These are phyloP conservation scores for Balakata baccata DNA, from an alignment of 345 rosid species.

Conservation along the genomic window DNA sequence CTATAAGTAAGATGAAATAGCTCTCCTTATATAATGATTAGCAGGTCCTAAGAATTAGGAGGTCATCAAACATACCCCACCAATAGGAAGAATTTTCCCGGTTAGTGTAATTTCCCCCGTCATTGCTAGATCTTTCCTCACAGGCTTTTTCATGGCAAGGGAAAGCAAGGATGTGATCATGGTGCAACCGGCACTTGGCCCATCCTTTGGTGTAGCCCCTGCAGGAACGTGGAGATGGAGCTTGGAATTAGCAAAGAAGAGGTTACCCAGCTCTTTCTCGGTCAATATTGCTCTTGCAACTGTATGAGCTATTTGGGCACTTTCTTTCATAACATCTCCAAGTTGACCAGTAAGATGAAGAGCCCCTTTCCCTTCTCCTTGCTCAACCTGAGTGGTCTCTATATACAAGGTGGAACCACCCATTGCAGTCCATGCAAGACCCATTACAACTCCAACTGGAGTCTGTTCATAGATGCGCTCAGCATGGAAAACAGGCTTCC, in stretches of 20 bases:
- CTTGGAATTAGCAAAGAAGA: constrained; percentile 76
- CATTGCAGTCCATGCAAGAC: constrained; percentile 99
- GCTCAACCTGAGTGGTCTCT: constrained; percentile 80
- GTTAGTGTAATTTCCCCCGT: constrained; percentile 93
- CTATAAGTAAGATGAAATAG: not conserved
- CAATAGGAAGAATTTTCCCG: constrained; percentile 92
- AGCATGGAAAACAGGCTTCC: constrained; percentile 93
- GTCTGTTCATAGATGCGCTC: constrained; percentile 86
- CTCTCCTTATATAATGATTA: not conserved
- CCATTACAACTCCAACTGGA: constrained; percentile 97
- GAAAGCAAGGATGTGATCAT: constrained; percentile 98
- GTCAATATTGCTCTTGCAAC: constrained; percentile 71
- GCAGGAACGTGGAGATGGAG: constrained; percentile 99
- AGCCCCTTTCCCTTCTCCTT: constrained; percentile 88
- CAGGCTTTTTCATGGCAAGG: constrained; percentile 72
- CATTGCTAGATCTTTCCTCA: constrained; percentile 85
- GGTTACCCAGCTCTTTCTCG: constrained; percentile 63
- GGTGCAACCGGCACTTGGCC: constrained; percentile 99
- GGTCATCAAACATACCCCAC: constrained; percentile 67
- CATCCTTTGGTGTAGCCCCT: constrained; percentile 96
- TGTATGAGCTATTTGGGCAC: constrained; percentile 92
- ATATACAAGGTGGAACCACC: constrained; percentile 97
- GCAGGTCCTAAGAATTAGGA: not conserved
- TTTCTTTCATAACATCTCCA: constrained; percentile 99
- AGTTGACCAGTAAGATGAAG: constrained; percentile 84